phyloP scores from a whole-genome alignment of 495 filamentous ascomycete species.

The Aspergillus sclerotiicarbonarius region DNA sequence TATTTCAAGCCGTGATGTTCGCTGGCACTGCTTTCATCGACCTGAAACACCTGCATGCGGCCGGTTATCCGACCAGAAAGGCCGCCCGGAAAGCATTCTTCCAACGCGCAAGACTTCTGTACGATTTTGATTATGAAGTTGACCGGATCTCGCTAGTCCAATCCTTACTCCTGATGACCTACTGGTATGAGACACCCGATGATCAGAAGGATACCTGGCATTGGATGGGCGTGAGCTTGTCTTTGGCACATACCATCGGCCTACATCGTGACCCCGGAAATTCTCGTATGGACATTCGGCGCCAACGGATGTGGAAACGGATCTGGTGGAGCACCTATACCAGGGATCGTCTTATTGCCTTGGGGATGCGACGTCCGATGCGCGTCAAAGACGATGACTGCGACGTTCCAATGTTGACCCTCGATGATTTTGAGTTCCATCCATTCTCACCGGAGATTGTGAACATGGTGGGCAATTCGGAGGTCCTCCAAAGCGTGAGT shows the following conservation, averaged over 20 bases:
- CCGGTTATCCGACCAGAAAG: conserved; percentile 69
- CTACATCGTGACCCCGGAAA: conserved; percentile 77
- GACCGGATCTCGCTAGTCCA: conserved; percentile 83
- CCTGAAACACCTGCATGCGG: conserved; percentile 61
- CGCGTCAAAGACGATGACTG: conserved; percentile 87
- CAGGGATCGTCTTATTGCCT: conserved; percentile 80
- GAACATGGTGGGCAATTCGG: conserved; percentile 63
- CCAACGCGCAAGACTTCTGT: conserved; percentile 70
- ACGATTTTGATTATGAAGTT: conserved; percentile 84
- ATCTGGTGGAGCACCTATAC: conserved; percentile 97
- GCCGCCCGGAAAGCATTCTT: conserved; percentile 77
- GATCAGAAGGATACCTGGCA: conserved; percentile 91
- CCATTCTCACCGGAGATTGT: conserved; percentile 61
- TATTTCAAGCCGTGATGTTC: conserved; percentile 84
- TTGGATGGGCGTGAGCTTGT: conserved; percentile 87
- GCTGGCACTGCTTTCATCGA: conserved; percentile 75
- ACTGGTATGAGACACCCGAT: conserved; percentile 88
- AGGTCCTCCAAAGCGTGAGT: conserved; percentile 58
- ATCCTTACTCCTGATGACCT: conserved; percentile 79
- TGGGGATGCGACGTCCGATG: conserved; percentile 87
- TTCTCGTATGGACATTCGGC: conserved; percentile 65
- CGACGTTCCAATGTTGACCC: conserved; percentile 81
- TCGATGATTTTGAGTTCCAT: conserved; percentile 80
- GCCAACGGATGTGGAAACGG: conserved; percentile 78
- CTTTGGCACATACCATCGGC: conserved; percentile 78